phyloP scores from a whole-genome alignment of 371 early-diverging fungal species.

The Coemansia linderi region DNA sequence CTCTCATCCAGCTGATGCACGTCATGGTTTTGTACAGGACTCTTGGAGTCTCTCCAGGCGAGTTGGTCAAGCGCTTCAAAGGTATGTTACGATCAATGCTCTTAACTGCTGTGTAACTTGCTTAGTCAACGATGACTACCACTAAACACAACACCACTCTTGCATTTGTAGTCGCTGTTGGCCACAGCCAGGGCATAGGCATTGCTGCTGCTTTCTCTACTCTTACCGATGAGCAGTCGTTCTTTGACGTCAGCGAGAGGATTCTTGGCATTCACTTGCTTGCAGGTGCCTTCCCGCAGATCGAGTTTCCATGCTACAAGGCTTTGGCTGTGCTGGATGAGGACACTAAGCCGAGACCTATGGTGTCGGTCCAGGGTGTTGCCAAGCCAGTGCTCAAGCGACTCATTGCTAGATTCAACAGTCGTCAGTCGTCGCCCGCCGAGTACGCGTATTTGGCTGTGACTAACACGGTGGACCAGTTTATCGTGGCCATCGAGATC shows the following conservation, averaged over 20 bases:
- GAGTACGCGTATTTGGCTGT: no score
- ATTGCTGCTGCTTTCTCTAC: constrained; percentile 83
- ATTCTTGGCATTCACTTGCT: constrained; percentile 63
- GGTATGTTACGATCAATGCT: constrained; percentile 46
- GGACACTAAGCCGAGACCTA: no score
- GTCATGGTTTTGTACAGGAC: constrained; percentile 67
- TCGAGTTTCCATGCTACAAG: neutral
- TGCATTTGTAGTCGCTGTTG: constrained; percentile 59
- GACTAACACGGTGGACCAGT: no score
- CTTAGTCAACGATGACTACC: neutral
- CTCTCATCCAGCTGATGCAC: constrained; percentile 65
- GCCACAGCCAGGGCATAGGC: constrained; percentile 92
- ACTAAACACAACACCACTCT: neutral
- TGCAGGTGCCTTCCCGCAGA: constrained; percentile 14
- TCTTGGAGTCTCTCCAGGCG: constrained; percentile 57
- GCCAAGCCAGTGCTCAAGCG: constrained; percentile 24
- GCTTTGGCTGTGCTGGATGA: no score
- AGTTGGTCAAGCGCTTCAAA: constrained; percentile 57
- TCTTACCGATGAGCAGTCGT: constrained; percentile 77
- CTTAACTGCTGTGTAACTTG: no score
- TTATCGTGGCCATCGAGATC: constrained; percentile 39
- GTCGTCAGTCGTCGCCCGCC: no score
- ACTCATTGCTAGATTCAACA: no score
- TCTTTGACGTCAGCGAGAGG: constrained; percentile 74
- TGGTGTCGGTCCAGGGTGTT: constrained; percentile 22